phyloP scores from a whole-genome alignment of 2,329 filamentous ascomycete genomes.

The Fusarium tuaranense region DNA sequence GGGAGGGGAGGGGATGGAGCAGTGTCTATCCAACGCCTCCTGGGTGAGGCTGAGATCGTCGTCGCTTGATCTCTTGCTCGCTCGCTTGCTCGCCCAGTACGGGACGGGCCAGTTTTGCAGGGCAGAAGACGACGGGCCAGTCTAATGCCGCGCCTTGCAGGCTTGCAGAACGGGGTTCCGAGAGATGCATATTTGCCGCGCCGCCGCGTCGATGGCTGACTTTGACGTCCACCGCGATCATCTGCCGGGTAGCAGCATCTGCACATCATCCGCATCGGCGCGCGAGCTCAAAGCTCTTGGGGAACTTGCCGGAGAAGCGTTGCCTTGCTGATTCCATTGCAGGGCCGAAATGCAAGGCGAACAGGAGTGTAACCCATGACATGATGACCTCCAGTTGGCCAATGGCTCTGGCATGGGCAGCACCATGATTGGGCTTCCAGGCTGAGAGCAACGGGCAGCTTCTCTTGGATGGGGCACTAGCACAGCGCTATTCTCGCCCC shows the following conservation, averaged over 20 bases:
- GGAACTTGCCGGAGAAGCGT: not conserved
- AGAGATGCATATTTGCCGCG: constrained; percentile 29
- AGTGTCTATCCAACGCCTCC: constrained; percentile 25
- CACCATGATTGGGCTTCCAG: constrained; percentile 39
- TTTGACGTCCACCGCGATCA: constrained; percentile 15
- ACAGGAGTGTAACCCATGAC: constrained; percentile 26
- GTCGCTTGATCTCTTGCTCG: constrained; percentile 18
- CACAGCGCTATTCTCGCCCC: constrained; percentile 22
- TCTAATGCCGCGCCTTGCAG: constrained; percentile 13
- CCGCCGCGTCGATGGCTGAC: constrained; percentile 16
- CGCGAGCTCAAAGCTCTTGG: not conserved
- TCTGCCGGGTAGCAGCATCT: constrained; percentile 26
- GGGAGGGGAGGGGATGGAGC: not conserved
- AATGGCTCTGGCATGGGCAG: constrained; percentile 41
- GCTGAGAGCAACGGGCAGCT: constrained; percentile 8
- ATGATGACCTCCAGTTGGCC: constrained; percentile 38
- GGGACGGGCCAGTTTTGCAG: constrained; percentile 11
- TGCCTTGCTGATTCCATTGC: constrained; percentile 12
- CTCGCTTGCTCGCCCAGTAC: constrained; percentile 5
- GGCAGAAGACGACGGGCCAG: not conserved
- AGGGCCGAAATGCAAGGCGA: constrained; percentile 30
- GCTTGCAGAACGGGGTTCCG: constrained; percentile 32
- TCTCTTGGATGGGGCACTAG: not conserved
- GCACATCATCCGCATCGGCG: constrained; percentile 38
- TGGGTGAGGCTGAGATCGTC: constrained; percentile 44